Conservation (phyloP, 169 alveolate species). For the Eimeria necatrix region DNA sequence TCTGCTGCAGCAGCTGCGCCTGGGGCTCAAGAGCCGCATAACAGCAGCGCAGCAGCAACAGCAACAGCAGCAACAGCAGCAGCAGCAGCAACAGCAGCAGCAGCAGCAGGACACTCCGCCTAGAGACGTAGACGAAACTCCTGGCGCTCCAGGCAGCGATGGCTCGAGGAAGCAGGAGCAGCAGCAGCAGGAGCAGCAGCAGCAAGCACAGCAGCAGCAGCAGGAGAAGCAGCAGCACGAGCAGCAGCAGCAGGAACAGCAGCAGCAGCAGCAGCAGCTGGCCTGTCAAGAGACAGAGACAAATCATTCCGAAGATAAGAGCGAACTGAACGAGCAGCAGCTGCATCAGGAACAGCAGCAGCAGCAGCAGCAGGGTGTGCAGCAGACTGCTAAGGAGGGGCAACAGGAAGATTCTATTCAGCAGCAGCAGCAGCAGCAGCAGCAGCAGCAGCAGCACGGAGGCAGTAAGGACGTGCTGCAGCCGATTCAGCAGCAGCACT, state of each 20-base stretch:
- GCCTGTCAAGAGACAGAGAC: background rate
- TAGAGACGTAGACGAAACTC: too few relatives aligned
- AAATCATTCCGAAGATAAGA: too few relatives aligned
- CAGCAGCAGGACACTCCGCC: background rate
- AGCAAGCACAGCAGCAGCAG: background rate
- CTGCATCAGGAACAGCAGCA: background rate
- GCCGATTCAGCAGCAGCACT: background rate
- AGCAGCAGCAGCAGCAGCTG: background rate
- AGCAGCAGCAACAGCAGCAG: background rate
- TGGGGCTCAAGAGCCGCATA: background rate
- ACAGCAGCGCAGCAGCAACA: background rate
- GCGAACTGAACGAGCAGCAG: background rate
- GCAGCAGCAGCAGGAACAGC: background rate
- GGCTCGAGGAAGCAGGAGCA: too few relatives aligned
- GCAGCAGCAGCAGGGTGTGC: background rate
- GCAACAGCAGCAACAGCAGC: background rate
- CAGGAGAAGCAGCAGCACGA: background rate
- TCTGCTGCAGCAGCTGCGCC: background rate
- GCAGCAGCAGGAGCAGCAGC: background rate
- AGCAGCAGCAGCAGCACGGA: background rate
- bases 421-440: conserved; percentile 13
- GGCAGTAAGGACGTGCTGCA: background rate
- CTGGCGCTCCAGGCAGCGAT: too few relatives aligned
- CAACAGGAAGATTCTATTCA: background rate
- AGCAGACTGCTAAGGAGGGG: background rate